Percentiles rank a stretch among this genome's conserved stretches.
Evolutionary conservation across 1,284 basidiomycete species (phyloP).

Genomic region (Moesziomyces globuligerus): DNA sequence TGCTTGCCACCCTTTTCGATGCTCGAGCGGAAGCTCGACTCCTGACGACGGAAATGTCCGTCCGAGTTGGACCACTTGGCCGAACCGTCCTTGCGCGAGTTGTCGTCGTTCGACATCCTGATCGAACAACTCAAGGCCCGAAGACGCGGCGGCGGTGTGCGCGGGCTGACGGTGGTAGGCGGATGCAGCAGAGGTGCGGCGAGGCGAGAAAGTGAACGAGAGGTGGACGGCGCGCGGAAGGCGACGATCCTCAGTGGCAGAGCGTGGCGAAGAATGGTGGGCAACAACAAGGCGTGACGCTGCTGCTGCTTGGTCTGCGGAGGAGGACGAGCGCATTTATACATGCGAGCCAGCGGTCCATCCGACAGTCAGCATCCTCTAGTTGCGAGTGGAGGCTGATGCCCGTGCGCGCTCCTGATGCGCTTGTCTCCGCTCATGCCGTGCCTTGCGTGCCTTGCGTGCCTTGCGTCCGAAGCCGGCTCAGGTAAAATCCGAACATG

Average conservation of each 20-base stretch:
- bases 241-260: not conserved
- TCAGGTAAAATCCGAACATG: not conserved
- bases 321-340: not conserved
- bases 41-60: slow-evolving; percentile 83
- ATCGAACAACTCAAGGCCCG: not conserved
- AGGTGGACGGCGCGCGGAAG: not conserved
- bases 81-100: slow-evolving; percentile 50
- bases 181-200: not conserved
- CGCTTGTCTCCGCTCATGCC: not conserved
- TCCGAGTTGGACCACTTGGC: slow-evolving; percentile 71
- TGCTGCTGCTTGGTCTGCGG: not conserved
- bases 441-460: not conserved
- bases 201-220: not conserved
- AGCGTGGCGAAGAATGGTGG: not conserved
- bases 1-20: slow-evolving; percentile 81
- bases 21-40: slow-evolving; percentile 76
- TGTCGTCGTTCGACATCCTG: slow-evolving; percentile 14
- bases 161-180: too few relatives aligned
- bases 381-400: not conserved
- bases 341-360: not conserved
- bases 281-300: not conserved
- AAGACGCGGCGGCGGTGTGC: not conserved
- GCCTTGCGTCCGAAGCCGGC: not conserved
- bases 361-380: not conserved
- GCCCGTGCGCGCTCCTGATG: not conserved